Percentiles rank a stretch among this genome's conserved stretches.
Conservation (phyloP, 2,329 filamentous ascomycete species). For the Pseudogymnoascus pannorum region DNA sequence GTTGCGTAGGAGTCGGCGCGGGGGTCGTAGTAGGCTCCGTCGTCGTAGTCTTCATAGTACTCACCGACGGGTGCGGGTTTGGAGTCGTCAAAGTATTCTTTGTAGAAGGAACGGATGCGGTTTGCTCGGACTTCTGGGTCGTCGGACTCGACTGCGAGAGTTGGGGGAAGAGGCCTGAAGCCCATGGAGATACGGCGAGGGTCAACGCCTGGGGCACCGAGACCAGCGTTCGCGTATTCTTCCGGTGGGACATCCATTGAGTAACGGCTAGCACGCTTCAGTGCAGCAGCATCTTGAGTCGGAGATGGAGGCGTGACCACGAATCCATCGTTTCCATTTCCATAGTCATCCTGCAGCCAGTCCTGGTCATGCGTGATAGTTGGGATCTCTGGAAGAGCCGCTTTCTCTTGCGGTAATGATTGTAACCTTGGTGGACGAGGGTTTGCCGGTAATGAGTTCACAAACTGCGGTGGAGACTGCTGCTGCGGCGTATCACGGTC, state of each 20-base stretch:
- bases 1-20: conserved; percentile 55
- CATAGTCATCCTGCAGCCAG: conserved; percentile 34
- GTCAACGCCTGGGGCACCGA: conserved; percentile 49
- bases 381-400: conserved; percentile 22
- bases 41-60: conserved; percentile 72
- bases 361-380: conserved; percentile 26
- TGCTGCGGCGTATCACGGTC: background rate
- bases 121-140: conserved; percentile 93
- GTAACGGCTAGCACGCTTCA: conserved; percentile 25
- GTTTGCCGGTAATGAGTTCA: conserved; percentile 26
- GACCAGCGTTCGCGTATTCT: conserved; percentile 32
- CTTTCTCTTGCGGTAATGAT: conserved; percentile 30
- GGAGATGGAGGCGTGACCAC: conserved; percentile 36
- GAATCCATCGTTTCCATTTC: conserved; percentile 44
- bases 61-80: conserved; percentile 39
- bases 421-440: conserved; percentile 32
- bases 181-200: conserved; percentile 58
- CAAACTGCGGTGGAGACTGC: conserved; percentile 19
- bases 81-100: conserved; percentile 94
- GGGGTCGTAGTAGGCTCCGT: conserved; percentile 56
- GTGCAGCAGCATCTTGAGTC: conserved; percentile 21
- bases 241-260: conserved; percentile 31
- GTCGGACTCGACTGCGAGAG: conserved; percentile 62
- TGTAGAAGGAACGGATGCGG: conserved; percentile 97
- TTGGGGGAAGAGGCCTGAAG: conserved; percentile 79